Conservation (phyloP, 2,329 filamentous ascomycete species). For the Beauveria rudraprayagi region DNA sequence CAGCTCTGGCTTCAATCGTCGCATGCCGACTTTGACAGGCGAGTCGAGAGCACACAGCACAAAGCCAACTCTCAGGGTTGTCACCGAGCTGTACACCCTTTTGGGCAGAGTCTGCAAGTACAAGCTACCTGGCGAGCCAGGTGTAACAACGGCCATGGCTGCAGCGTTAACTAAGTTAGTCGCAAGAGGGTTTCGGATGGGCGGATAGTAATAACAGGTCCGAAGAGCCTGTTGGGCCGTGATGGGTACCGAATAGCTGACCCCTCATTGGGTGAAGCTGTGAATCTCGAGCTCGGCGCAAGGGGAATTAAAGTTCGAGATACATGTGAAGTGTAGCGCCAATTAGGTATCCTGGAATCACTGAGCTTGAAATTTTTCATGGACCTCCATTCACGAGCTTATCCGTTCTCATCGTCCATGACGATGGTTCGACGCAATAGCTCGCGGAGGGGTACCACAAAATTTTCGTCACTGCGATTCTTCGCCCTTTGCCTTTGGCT, state of each 20-base stretch:
- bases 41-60: neutral
- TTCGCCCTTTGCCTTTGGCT: neutral
- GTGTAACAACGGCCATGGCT: neutral
- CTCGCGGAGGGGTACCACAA: neutral
- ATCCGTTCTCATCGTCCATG: conserved; percentile 1
- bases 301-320: neutral
- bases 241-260: neutral
- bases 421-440: conserved; percentile 2
- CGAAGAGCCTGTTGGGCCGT: neutral
- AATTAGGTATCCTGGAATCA: too few species aligned
- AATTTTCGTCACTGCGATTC: conserved; percentile 3
- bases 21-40: neutral
- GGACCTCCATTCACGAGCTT: neutral
- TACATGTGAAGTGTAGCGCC: neutral
- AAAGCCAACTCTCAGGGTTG: neutral
- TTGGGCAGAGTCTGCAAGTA: neutral
- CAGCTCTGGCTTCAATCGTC: neutral
- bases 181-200: conserved; percentile 2
- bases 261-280: neutral
- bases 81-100: neutral
- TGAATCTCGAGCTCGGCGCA: neutral
- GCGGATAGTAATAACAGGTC: neutral
- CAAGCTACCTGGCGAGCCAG: neutral
- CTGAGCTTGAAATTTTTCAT: neutral
- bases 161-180: neutral